A percentile compares a stretch with the other conserved stretches of the same genome.
Conservation (phyloP, 805 yeast genomes). For the Hanseniaspora meyeri region DNA sequence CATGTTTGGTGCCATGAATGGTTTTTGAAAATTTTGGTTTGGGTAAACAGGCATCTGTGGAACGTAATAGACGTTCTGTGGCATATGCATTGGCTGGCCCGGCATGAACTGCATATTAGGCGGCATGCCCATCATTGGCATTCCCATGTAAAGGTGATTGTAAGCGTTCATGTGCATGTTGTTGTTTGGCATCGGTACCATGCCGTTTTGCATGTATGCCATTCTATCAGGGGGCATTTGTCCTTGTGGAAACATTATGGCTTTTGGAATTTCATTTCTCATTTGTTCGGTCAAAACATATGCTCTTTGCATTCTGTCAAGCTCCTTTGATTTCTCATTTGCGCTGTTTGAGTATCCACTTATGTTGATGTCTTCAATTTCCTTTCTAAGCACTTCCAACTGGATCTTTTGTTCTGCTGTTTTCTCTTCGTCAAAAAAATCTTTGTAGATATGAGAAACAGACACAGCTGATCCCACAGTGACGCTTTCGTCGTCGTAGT, state of each 20-base stretch:
- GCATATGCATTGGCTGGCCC: not conserved
- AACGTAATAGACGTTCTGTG: not conserved
- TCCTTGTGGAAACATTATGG: not conserved
- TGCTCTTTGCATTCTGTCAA: not conserved
- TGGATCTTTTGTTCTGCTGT: not conserved
- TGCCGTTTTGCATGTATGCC: conserved; percentile 15
- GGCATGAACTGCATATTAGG: not conserved
- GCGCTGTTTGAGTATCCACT: conserved; percentile 3
- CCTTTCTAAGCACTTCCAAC: conserved; percentile 2
- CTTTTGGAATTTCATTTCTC: not conserved
- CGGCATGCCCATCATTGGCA: not conserved
- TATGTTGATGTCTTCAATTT: conserved; percentile 6
- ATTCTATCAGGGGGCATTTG: conserved; percentile 14
- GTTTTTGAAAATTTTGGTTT: not conserved
- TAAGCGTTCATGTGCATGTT: conserved; percentile 9
- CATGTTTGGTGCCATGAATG: conserved; percentile 21
- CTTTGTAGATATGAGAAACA: not conserved
- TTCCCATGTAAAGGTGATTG: conserved; percentile 1
- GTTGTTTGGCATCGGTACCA: conserved; percentile 14
- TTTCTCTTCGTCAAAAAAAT: not conserved
- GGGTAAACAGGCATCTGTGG: not conserved
- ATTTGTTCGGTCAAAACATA: not conserved
- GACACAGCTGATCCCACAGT: not conserved
- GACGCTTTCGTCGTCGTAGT: conserved; percentile 5
- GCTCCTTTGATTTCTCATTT: not conserved